Conservation (phyloP, 2,329 filamentous ascomycete genomes). For the Microascus cirrosus region DNA sequence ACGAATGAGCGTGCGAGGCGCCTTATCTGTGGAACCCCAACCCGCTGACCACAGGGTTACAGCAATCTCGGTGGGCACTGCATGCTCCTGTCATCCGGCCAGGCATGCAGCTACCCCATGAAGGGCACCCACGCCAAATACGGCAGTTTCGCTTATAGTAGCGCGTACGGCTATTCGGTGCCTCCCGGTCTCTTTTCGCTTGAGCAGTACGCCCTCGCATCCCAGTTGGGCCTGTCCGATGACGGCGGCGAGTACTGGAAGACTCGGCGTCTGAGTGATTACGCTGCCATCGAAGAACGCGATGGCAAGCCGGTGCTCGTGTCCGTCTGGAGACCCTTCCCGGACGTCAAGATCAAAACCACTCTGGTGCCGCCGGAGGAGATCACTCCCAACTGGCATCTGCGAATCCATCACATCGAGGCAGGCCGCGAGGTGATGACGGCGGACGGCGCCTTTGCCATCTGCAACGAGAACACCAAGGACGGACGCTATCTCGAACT, state of each 20-base stretch:
- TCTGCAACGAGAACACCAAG: slow-evolving; percentile 39
- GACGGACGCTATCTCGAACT: slow-evolving; percentile 38
- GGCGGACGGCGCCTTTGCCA: slow-evolving; percentile 65
- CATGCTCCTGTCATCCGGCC: slow-evolving; percentile 64
- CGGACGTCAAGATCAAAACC: slow-evolving; percentile 55
- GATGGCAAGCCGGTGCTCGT: slow-evolving; percentile 48
- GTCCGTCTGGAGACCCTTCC: slow-evolving; percentile 60
- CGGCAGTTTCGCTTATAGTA: slow-evolving; percentile 67
- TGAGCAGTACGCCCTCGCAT: slow-evolving; percentile 66
- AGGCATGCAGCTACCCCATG: slow-evolving; percentile 74
- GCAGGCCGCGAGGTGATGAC: slow-evolving; percentile 54
- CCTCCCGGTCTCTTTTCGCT: slow-evolving; percentile 65
- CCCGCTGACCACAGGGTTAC: not conserved
- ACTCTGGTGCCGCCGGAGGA: slow-evolving; percentile 52
- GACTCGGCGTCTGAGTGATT: slow-evolving; percentile 55
- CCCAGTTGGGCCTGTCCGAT: slow-evolving; percentile 64
- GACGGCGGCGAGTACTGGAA: slow-evolving; percentile 74
- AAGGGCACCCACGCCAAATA: slow-evolving; percentile 76
- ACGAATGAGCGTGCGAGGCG: not conserved
- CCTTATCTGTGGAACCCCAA: not conserved
- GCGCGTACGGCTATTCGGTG: slow-evolving; percentile 66
- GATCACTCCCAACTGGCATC: slow-evolving; percentile 55
- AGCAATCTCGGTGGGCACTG: slow-evolving; percentile 62
- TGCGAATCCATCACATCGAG: slow-evolving; percentile 51
- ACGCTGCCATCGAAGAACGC: slow-evolving; percentile 48